Evolutionary conservation across 2,329 filamentous ascomycete species (phyloP), one percentile per base, ranked within the genome.

Genomic region (Calonectria multiphialidica): DNA sequence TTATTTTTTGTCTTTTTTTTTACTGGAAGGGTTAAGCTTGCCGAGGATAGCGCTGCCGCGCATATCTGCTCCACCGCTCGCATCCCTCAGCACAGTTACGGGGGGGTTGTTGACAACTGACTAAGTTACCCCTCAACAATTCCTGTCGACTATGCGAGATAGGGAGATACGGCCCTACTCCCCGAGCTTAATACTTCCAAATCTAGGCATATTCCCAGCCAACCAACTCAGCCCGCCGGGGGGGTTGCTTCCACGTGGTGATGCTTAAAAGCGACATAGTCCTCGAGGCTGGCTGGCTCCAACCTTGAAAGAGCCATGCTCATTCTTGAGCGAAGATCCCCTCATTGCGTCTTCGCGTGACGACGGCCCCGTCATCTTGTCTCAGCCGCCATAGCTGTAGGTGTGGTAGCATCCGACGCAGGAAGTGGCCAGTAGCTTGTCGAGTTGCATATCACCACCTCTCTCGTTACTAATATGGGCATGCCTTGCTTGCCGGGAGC

Each of bases 11-110:
- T n/a, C n/a, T n/a, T 30, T 30, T 30, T 30, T 5, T 59, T 59
- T 23, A 33, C n/a, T 55, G 49, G 59, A 8, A 5, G 66, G 45
- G 55, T 37, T 53, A 45, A 57, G 57, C 67, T 35, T 59, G 59
- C 61, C 49, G 49, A 62, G 61, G 63, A 71, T 71, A 71, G 68
- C 68, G 68, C 68, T 47, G 63, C 68, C 63, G 63, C 68, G 53
- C 44, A 40, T 71, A 66, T 71, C 63, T 65, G 44, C 25, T 33
- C 37, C 40, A 37, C 50, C 18, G 42, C 65, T 59, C 65, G 30
- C 33, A 16, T 53, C 16, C 18, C 37, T 28, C 45, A 50, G 47
- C 42, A 21, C 21, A 35, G 49, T 37, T 66, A 18, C 30, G n/a
- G 21, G 57, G 62, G 44, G 62, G n/a, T n/a, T n/a, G n/a, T 28